Percentiles rank a stretch among this genome's conserved stretches.
Conservation (phyloP, 2,329 filamentous ascomycete genomes). For the Aspergillus sp. region DNA sequence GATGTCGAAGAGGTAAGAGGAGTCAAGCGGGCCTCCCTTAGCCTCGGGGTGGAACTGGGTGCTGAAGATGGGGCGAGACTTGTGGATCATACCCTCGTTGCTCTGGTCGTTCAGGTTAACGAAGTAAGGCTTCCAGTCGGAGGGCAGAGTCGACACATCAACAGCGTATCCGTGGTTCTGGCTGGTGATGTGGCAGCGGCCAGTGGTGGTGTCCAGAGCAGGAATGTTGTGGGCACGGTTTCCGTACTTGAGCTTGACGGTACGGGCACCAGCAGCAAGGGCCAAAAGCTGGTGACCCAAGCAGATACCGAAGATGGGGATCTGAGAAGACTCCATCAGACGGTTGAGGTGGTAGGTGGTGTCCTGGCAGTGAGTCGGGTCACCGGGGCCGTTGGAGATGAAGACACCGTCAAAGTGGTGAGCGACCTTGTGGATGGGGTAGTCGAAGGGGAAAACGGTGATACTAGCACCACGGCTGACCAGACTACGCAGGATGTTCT, state of each 20-base stretch:
- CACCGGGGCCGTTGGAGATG: slow-evolving; percentile 97
- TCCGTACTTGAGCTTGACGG: slow-evolving; percentile 98
- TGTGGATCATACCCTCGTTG: slow-evolving; percentile 98
- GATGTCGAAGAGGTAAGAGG: slow-evolving; percentile 91
- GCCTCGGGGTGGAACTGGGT: slow-evolving; percentile 99
- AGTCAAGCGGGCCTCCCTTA: slow-evolving; percentile 94
- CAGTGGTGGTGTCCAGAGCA: slow-evolving; percentile 86
- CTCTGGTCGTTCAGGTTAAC: slow-evolving; percentile 96
- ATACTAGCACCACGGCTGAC: slow-evolving; percentile 87
- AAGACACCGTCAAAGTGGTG: slow-evolving; percentile 98
- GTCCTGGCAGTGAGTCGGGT: slow-evolving; percentile 92
- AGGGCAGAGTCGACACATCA: slow-evolving; percentile 73
- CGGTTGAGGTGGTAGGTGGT: slow-evolving; percentile 89
- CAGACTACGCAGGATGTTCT: slow-evolving; percentile 95
- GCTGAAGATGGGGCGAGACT: slow-evolving; percentile 91
- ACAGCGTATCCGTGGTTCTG: slow-evolving; percentile 99
- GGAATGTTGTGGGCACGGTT: slow-evolving; percentile 99
- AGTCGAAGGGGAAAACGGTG: slow-evolving; percentile 93
- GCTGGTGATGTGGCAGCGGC: slow-evolving; percentile 96
- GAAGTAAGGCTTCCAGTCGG: slow-evolving; percentile 96
- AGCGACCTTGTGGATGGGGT: slow-evolving; percentile 95
- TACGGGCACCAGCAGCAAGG: slow-evolving; percentile 79
- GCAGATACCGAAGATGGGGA: slow-evolving; percentile 97
- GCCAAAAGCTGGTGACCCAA: slow-evolving; percentile 95
- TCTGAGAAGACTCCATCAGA: slow-evolving; percentile 83